Percentiles rank a stretch among this genome's conserved stretches.
These are phyloP conservation scores for Selaginella moellendorffii DNA, from an alignment of 75 land plant genomes.

Conservation along the genomic window DNA sequence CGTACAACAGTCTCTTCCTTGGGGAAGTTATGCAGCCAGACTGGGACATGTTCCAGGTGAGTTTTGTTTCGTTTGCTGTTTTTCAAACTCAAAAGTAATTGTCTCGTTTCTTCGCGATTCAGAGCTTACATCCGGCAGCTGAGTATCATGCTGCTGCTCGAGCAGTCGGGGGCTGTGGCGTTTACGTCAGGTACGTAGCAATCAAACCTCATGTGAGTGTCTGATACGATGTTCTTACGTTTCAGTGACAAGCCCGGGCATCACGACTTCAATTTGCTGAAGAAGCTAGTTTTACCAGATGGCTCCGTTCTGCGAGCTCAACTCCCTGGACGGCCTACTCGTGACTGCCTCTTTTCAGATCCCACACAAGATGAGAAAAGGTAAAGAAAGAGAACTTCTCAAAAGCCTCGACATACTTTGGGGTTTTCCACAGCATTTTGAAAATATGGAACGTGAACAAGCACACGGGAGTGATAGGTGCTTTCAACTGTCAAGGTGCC, in stretches of 20 bases:
- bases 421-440: conserved; percentile 72
- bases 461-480: conserved; percentile 68
- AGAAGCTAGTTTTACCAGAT: conserved; percentile 69
- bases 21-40: conserved; percentile 95
- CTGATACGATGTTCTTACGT: neutral
- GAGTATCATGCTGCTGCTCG: conserved; percentile 93
- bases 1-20: conserved; percentile 77
- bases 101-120: neutral
- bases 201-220: neutral
- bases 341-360: conserved; percentile 69
- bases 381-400: conserved; percentile 24
- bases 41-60: conserved; percentile 98
- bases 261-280: conserved; percentile 55
- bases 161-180: conserved; percentile 78
- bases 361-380: conserved; percentile 71
- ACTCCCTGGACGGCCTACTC: conserved; percentile 76
- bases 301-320: conserved; percentile 72
- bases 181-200: conserved; percentile 73
- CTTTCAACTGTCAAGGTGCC: conserved; percentile 95
- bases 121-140: conserved; percentile 88
- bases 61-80: conserved; percentile 15
- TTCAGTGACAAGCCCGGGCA: conserved; percentile 76
- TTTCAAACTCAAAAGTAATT: neutral
- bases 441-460: conserved; percentile 97
- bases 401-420: too few relatives aligned